Conservation (phyloP, 805 yeast genomes). For the Nakazawaea holstii region DNA sequence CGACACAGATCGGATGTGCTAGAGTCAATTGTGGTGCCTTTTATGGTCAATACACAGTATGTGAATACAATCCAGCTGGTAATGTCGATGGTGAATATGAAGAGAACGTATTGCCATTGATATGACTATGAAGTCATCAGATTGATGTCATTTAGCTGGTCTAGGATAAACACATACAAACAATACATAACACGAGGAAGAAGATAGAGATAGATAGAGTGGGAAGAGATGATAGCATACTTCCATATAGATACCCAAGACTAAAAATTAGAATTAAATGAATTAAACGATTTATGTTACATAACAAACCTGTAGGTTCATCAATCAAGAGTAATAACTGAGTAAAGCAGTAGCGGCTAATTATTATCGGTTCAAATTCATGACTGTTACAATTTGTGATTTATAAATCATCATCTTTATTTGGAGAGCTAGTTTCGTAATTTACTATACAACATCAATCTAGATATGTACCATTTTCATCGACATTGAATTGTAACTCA, state of each 20-base stretch:
- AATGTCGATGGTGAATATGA: constrained; percentile 48
- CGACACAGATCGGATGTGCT: constrained; percentile 67
- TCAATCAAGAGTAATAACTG: too few species aligned
- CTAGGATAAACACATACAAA: background rate
- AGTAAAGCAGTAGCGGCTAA: too few species aligned
- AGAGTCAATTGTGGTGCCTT: constrained; percentile 40
- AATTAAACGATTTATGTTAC: too few species aligned
- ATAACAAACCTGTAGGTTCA: too few species aligned
- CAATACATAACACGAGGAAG: background rate
- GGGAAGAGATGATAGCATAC: too few species aligned
- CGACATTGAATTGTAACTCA: constrained; percentile 3
- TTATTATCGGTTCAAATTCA: too few species aligned
- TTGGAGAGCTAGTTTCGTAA: background rate
- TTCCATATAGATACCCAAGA: background rate
- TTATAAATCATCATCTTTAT: too few species aligned
- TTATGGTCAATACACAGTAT: constrained; percentile 57
- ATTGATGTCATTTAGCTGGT: background rate
- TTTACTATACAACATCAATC: background rate
- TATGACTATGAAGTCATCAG: background rate
- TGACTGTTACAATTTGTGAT: too few species aligned
- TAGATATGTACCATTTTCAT: constrained; percentile 1
- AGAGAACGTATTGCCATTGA: constrained; percentile 24
- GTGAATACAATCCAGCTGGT: constrained; percentile 77
- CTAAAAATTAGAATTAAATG: too few species aligned
- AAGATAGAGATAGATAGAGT: too few species aligned